A percentile compares a stretch with the other conserved stretches of the same genome.
Evolutionary conservation across 441 rosid genomes (phyloP).

Genomic region (Iberis amara): DNA sequence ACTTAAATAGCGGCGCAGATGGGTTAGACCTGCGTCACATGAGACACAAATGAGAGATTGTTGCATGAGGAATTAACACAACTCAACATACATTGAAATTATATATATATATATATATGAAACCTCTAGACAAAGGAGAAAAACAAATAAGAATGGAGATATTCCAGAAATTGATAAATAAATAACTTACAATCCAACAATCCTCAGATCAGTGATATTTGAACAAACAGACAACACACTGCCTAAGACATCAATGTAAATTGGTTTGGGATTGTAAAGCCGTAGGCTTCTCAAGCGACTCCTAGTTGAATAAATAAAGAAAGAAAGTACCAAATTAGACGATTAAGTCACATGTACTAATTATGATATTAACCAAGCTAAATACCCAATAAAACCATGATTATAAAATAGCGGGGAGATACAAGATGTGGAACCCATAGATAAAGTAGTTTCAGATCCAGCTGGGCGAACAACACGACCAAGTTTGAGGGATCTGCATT

Average conservation of each 20-base stretch:
- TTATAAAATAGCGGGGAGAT: constrained; percentile 29
- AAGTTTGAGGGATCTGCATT: constrained; percentile 58
- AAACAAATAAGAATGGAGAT: background rate
- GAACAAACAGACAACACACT: constrained; percentile 55
- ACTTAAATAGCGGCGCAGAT: constrained; percentile 46
- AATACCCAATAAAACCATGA: constrained; percentile 42
- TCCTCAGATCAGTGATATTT: constrained; percentile 66
- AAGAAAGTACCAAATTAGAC: constrained; percentile 12
- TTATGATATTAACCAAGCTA: background rate
- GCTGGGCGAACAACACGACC: constrained; percentile 53
- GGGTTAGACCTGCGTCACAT: constrained; percentile 52
- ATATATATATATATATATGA: no score
- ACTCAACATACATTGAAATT: no score
- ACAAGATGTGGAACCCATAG: background rate
- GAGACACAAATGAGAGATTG: constrained; percentile 1
- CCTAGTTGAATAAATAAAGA: constrained; percentile 37
- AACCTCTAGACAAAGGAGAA: background rate
- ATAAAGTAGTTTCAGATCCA: constrained; percentile 1
- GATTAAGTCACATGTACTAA: background rate
- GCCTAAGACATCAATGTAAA: background rate
- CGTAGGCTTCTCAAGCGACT: constrained; percentile 60
- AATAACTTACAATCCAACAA: constrained; percentile 76
- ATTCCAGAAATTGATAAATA: background rate
- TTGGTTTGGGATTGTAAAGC: constrained; percentile 51
- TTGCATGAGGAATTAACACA: background rate